Percentiles rank a stretch among this genome's conserved stretches.
phyloP scores from a whole-genome alignment of 495 filamentous ascomycete species.

The Aspergillus cavernicola region DNA sequence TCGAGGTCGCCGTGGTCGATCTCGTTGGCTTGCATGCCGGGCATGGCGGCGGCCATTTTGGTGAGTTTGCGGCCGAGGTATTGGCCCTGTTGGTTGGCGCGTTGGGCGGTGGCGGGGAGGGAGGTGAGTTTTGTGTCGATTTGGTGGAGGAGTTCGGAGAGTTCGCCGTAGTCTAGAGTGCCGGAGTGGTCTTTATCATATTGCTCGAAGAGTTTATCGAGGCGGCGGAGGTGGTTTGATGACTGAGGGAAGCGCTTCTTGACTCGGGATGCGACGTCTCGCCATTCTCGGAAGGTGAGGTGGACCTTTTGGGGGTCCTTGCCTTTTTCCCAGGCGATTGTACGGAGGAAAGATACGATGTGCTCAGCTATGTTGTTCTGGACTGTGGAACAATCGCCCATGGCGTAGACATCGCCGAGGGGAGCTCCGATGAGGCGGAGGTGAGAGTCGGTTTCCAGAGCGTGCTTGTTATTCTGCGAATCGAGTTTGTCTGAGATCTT shows the following conservation, averaged over 20 bases:
- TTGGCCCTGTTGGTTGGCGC: conserved; percentile 92
- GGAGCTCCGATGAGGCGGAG: conserved; percentile 88
- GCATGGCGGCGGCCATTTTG: conserved; percentile 76
- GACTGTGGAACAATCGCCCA: conserved; percentile 95
- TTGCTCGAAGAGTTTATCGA: conserved; percentile 83
- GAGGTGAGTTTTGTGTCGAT: conserved; percentile 89
- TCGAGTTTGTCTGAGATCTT: conserved; percentile 69
- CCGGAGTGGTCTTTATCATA: conserved; percentile 93
- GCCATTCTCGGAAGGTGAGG: conserved; percentile 85
- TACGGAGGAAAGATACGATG: conserved; percentile 83
- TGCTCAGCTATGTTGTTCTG: conserved; percentile 93
- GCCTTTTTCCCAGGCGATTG: conserved; percentile 86
- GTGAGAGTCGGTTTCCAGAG: conserved; percentile 93
- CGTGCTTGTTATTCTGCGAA: conserved; percentile 80
- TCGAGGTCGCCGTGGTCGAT: conserved; percentile 87
- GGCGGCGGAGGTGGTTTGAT: conserved; percentile 77
- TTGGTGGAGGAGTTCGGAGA: conserved; percentile 80
- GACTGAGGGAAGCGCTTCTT: conserved; percentile 92
- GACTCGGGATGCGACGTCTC: conserved; percentile 72
- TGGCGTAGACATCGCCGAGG: conserved; percentile 91
- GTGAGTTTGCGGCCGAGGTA: conserved; percentile 95
- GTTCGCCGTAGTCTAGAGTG: conserved; percentile 88
- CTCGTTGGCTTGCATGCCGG: conserved; percentile 74
- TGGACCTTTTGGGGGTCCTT: conserved; percentile 79
- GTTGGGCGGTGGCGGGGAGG: conserved; percentile 87